Percentiles rank a stretch among this genome's conserved stretches.
These are phyloP conservation scores for Phytophthora pini DNA, from an alignment of 352 stramenopile species.

Conservation along the genomic window DNA sequence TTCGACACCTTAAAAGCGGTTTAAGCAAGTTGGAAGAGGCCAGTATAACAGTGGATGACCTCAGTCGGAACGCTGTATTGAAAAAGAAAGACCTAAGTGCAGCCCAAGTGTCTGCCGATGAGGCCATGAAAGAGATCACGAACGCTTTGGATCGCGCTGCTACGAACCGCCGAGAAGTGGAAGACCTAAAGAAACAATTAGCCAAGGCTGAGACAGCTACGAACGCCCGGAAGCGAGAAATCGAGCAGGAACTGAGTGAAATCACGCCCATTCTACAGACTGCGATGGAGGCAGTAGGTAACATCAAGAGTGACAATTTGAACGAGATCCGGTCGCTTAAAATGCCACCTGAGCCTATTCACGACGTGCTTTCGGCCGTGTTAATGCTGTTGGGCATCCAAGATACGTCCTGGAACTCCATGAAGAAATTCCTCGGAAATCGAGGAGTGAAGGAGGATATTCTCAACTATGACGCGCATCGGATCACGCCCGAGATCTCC, in stretches of 20 bases:
- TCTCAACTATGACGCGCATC: conserved; percentile 94
- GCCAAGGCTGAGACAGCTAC: conserved; percentile 91
- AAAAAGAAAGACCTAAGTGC: conserved; percentile 91
- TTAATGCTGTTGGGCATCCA: conserved; percentile 96
- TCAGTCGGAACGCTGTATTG: conserved; percentile 85
- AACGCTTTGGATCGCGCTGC: conserved; percentile 91
- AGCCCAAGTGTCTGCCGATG: conserved; percentile 91
- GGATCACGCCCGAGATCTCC: conserved; percentile 91
- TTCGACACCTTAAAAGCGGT: conserved; percentile 90
- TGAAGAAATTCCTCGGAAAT: conserved; percentile 97
- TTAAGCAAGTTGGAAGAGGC: conserved; percentile 93
- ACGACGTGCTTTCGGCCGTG: conserved; percentile 94
- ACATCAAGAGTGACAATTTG: conserved; percentile 96
- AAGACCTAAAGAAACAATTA: conserved; percentile 92
- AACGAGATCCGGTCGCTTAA: conserved; percentile 97
- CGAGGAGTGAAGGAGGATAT: conserved; percentile 97
- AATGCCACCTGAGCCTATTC: conserved; percentile 95
- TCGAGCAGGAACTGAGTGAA: conserved; percentile 92
- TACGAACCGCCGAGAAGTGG: conserved; percentile 90
- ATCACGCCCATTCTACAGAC: conserved; percentile 93
- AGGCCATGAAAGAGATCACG: conserved; percentile 96
- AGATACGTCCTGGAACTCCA: conserved; percentile 96
- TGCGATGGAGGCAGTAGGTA: conserved; percentile 91
- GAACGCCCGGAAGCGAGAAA: conserved; percentile 89
- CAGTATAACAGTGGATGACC: conserved; percentile 90